A percentile compares a stretch with the other conserved stretches of the same genome.
Evolutionary conservation across 257 asterid genomes (phyloP).

Genomic region (Fraxinus americana): DNA sequence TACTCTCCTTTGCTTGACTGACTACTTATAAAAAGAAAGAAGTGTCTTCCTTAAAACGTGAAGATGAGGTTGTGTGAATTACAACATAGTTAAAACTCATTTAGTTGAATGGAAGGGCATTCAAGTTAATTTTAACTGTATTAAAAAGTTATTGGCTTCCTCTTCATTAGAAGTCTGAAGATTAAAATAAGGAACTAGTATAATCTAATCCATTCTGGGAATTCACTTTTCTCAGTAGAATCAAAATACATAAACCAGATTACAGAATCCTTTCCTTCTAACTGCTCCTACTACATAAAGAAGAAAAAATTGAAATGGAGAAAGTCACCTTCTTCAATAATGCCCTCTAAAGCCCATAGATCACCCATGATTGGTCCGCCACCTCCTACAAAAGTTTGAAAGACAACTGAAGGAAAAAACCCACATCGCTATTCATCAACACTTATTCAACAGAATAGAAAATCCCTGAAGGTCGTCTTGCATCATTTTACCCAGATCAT

Average conservation of each 20-base stretch:
- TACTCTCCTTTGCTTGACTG: slow-evolving; percentile 5
- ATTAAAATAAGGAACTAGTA: not conserved
- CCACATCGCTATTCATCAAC: not conserved
- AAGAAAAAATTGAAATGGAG: slow-evolving; percentile 17
- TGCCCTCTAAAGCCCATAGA: slow-evolving; percentile 97
- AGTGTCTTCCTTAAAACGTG: not conserved
- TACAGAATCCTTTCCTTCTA: not conserved
- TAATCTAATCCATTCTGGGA: not conserved
- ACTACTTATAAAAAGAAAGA: not conserved
- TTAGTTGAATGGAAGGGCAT: too few relatives aligned
- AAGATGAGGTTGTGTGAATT: not conserved
- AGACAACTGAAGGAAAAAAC: not conserved
- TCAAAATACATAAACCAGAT: slow-evolving; percentile 15
- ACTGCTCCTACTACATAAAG: slow-evolving; percentile 12
- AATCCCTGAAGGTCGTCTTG: not conserved
- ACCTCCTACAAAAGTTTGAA: slow-evolving; percentile 62
- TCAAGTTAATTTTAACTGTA: not conserved
- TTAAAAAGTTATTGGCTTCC: slow-evolving; percentile 1
- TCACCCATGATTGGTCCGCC: slow-evolving; percentile 98
- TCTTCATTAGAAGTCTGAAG: slow-evolving; percentile 3
- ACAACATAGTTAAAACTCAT: slow-evolving; percentile 18
- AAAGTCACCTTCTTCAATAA: slow-evolving; percentile 73
- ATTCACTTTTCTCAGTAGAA: not conserved
- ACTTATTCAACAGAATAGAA: not conserved
- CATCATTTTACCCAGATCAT: not conserved